Evolutionary conservation across 2,329 filamentous ascomycete species (phyloP), one percentile per base, ranked within the genome.

Genomic region (Aureobasidium sp.): DNA sequence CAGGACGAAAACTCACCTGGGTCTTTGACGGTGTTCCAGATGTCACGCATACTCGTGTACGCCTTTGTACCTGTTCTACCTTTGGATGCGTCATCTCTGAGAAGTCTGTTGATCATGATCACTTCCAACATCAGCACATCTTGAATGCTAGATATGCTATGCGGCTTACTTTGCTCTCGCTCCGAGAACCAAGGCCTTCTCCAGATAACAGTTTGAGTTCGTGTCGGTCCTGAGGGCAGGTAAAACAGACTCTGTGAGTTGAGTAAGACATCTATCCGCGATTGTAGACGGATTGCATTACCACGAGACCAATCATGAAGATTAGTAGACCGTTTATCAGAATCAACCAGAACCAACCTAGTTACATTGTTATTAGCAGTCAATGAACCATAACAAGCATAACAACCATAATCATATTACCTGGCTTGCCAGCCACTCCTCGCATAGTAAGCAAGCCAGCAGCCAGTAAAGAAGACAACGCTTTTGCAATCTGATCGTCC

Each of bases 91-190:
- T 65, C 64, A 10, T 65, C 64, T 17, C 64, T 50, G 1, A 65
- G 46, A 1, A 64, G 39, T 9, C 62, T 58, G 26, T 72, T 72
- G 39, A 71, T 66, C 66, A 71, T 69, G 32, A 72, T 72, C 41
- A 57, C 53, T 57, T 36, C 9, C 10, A 26, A 46, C 9, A 26
- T 57, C 12, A 57, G 53, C 20, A 36, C n/a, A 29, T 17, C 15
- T 5, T 23, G 12, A 47, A 29, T 15, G 6, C 20, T n/a, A 20
- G 23, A 44, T 20, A 20, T 36, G 15, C 12, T 7, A n/a, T 36
- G 7, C 6, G 17, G n/a, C 29, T 44, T 27, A 6, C 66, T 63
- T 56, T 71, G 68, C 55, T 71, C 64, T 2, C 68, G 66, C 29
- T 70, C 65, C 1, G 67, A 63, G 47, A 70, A 72, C 70, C 70